Base-by-base conservation (phyloP, 139 green algal species). In the Coelastrella sp. region DNA sequence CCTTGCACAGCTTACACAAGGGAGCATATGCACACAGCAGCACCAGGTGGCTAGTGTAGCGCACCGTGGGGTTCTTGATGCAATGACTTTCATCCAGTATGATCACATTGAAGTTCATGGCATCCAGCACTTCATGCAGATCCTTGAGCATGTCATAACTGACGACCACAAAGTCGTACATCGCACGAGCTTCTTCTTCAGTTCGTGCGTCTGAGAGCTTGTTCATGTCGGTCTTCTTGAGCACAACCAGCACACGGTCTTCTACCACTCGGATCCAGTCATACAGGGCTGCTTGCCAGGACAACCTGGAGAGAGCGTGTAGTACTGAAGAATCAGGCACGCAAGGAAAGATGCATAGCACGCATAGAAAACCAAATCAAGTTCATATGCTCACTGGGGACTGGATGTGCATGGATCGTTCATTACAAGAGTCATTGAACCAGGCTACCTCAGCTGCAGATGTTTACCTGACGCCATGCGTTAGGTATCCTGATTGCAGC, bases 61-160 rank as follows among this genome's bases (percentile, higher is more conserved):
- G 16, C n/a, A 95, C 94, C 84, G 93, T 94, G 32, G 84, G 73
- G 84, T 93, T 95, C 89, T 98, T 98, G 89, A 98, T 96, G 94
- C 94, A 97, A 91, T 97, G 95, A 22, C 86, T 86, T 91, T 97
- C 96, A 80, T 98, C 96, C 83, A 95, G 86, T 32, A 97, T 91
- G 13, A 96, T 85, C 56, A 96, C 74, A 19, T 92, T 73, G 84
- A 92, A 91, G 22, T 73, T 57, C 19, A 87, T 74, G 65, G 23
- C 74, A 47, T 68, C 83, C 80, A 91, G 74, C 80, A 90, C 47
- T 17, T 91, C 68, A 19, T 17, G 47, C 65, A 68, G 19, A n/a
- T 76, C 23, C 59, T 80, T 80, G 6, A 94, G 83, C 60, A 92
- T 54, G 32, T 92, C 91, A 57, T 89, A 92, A 20, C 92, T 73